phyloP scores from a whole-genome alignment of 1,284 basidiomycete species.

The Pseudozyma hubeiensis region DNA sequence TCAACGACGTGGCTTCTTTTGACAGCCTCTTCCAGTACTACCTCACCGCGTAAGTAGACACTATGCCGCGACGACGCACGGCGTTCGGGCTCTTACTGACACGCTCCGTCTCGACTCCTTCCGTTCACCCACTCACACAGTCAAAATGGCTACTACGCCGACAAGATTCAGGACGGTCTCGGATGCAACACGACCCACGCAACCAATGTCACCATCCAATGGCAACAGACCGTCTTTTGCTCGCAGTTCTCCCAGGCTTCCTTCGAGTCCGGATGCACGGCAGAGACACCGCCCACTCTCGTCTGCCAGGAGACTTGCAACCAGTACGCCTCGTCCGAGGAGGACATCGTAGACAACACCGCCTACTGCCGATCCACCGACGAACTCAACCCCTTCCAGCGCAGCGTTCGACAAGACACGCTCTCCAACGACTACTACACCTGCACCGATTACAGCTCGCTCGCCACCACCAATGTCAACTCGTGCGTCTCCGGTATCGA shows the following conservation, averaged over 20 bases:
- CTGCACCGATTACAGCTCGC: conserved; percentile 70
- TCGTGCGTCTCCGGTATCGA: conserved; percentile 69
- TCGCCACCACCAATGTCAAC: conserved; percentile 68
- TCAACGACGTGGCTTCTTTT: conserved; percentile 69
- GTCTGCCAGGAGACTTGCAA: conserved; percentile 65
- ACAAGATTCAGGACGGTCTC: conserved; percentile 53
- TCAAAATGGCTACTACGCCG: conserved; percentile 63
- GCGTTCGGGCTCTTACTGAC: not conserved
- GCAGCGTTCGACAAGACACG: conserved; percentile 59
- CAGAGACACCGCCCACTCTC: conserved; percentile 50
- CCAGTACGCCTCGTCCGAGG: conserved; percentile 51
- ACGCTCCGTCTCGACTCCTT: not conserved
- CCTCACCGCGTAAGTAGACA: conserved; percentile 60
- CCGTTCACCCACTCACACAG: conserved; percentile 3
- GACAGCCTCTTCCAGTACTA: conserved; percentile 69
- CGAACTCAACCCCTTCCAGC: conserved; percentile 52
- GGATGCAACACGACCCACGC: conserved; percentile 57
- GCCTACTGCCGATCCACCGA: conserved; percentile 56
- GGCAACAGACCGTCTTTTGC: conserved; percentile 62
- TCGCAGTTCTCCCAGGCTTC: conserved; percentile 60
- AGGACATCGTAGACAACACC: conserved; percentile 57
- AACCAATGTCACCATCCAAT: conserved; percentile 59
- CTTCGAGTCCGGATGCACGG: conserved; percentile 58
- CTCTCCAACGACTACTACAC: conserved; percentile 68
- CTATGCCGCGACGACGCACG: not conserved